phyloP scores from a whole-genome alignment of 805 yeast genomes.

The Candida pseudoglaebosa region DNA sequence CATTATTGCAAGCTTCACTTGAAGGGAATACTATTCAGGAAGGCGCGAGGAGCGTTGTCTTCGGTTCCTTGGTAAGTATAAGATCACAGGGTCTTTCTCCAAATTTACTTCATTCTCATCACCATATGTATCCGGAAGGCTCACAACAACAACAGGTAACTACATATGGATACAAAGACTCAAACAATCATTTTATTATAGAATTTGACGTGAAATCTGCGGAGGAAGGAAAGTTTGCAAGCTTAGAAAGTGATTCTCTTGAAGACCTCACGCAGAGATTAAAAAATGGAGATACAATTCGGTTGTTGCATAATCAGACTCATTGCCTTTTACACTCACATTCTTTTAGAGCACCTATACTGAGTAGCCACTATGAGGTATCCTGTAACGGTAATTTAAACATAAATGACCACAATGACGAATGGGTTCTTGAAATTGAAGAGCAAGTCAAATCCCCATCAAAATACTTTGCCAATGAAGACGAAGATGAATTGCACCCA shows the following conservation, averaged over 20 bases:
- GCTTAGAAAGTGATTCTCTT: slow-evolving; percentile 18
- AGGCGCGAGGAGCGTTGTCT: slow-evolving; percentile 65
- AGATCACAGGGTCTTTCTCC: slow-evolving; percentile 71
- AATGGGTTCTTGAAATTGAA: slow-evolving; percentile 86
- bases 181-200: slow-evolving; percentile 77
- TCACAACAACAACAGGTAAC: slow-evolving; percentile 93
- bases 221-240: slow-evolving; percentile 24
- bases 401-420: slow-evolving; percentile 76
- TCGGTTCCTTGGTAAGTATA: slow-evolving; percentile 59
- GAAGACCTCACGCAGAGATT: slow-evolving; percentile 22
- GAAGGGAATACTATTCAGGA: slow-evolving; percentile 58
- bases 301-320: slow-evolving; percentile 68
- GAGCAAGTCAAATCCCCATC: slow-evolving; percentile 48
- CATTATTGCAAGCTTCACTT: slow-evolving; percentile 85
- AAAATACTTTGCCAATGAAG: slow-evolving; percentile 44
- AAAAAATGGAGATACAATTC: slow-evolving; percentile 60
- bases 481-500: slow-evolving; percentile 57
- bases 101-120: slow-evolving; percentile 82
- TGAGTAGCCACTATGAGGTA: slow-evolving; percentile 70
- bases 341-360: slow-evolving; percentile 67
- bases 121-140: slow-evolving; percentile 83
- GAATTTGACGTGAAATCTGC: slow-evolving; percentile 49
- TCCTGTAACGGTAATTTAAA: slow-evolving; percentile 77
- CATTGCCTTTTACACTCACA: slow-evolving; percentile 83
- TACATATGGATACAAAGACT: slow-evolving; percentile 84